A percentile compares a stretch with the other conserved stretches of the same genome.
These are phyloP conservation scores for Dysphania ambrosioides DNA, from an alignment of 148 eudicot genomes.

Conservation along the genomic window DNA sequence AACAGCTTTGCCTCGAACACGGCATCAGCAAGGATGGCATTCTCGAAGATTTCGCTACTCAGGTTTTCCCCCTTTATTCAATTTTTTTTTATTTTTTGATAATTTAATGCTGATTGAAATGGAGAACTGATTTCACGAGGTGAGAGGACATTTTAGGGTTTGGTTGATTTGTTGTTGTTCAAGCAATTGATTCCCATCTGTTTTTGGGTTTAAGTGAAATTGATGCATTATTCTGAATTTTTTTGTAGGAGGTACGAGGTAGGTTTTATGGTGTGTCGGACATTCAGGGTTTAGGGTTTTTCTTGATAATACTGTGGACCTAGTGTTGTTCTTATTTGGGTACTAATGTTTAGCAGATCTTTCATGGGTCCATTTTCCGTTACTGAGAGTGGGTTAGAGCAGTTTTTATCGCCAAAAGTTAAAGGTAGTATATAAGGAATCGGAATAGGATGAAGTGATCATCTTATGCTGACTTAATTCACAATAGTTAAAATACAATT, in stretches of 20 bases:
- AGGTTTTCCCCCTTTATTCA: slow-evolving; percentile 37
- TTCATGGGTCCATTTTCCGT: no score
- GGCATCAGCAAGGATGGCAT: slow-evolving; percentile 91
- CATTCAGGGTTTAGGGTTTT: no score
- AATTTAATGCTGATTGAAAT: not conserved
- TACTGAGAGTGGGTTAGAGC: not conserved
- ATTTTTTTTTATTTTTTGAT: not conserved
- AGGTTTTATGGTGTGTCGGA: not conserved
- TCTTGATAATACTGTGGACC: not conserved
- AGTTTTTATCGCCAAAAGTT: no score
- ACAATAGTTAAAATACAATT: no score
- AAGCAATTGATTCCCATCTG: not conserved
- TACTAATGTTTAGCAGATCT: no score
- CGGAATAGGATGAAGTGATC: no score
- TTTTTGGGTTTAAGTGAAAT: not conserved
- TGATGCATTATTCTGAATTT: no score
- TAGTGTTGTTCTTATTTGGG: not conserved
- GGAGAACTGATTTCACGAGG: not conserved
- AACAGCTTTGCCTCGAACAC: slow-evolving; percentile 91
- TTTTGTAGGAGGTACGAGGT: no score
- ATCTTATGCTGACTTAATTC: no score
- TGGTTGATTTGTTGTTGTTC: not conserved
- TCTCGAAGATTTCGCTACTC: slow-evolving; percentile 96
- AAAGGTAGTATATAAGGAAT: no score
- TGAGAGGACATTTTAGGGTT: not conserved